Evolutionary conservation across 129 eudicot species (phyloP).

Genomic region (Flaveria sonorensis): DNA sequence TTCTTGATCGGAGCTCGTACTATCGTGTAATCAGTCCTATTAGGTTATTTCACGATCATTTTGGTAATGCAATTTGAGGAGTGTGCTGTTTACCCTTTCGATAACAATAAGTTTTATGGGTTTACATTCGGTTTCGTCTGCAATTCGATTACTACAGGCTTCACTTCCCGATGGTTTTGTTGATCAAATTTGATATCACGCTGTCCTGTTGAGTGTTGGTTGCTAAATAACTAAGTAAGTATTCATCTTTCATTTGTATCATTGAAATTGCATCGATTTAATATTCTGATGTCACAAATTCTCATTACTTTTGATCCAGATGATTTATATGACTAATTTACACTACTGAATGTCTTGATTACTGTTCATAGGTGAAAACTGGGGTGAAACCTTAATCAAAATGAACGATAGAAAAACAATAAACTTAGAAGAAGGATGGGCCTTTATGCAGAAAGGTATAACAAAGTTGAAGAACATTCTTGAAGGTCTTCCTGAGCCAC

Average conservation of each 20-base stretch:
- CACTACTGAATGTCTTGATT: conserved; percentile 20
- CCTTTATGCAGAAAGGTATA: conserved; percentile 80
- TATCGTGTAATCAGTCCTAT: not conserved
- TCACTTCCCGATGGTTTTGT: not conserved
- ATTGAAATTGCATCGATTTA: not conserved
- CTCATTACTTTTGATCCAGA: not conserved
- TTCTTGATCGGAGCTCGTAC: not conserved
- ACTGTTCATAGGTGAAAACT: conserved; percentile 19
- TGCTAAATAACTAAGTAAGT: not conserved
- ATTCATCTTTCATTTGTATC: conserved; percentile 7
- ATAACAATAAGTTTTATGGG: not conserved
- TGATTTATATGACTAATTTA: not conserved
- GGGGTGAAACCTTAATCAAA: conserved; percentile 23
- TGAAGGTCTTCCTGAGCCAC: conserved; percentile 91
- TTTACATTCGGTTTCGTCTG: conserved; percentile 18
- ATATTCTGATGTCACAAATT: conserved; percentile 5
- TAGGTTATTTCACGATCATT: not conserved
- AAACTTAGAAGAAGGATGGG: conserved; percentile 92
- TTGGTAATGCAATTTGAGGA: conserved; percentile 21
- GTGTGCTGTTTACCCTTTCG: not conserved
- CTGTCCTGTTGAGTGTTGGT: not conserved
- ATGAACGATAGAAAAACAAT: conserved; percentile 72
- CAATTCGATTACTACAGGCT: not conserved
- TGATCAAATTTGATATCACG: not conserved
- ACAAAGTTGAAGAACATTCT: conserved; percentile 81